Percentiles rank a stretch among this genome's conserved stretches.
Conservation (phyloP, 768 basidiomycete species). For the Mycena haematopus region DNA sequence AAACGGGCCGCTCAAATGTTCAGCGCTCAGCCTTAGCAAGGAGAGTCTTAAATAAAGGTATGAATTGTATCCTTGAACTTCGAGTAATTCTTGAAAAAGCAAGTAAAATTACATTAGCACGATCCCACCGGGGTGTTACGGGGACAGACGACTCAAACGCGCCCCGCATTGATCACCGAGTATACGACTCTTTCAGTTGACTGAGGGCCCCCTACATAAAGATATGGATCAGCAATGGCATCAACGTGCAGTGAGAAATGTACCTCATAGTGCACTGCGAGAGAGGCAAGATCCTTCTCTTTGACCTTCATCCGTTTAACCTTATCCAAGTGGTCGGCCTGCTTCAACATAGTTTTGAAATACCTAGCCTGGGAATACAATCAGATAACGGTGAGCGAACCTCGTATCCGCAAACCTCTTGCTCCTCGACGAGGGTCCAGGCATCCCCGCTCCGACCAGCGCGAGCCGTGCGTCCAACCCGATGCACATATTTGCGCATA, state of each 20-base stretch:
- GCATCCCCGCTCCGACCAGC: constrained; percentile 89
- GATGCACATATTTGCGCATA: constrained; percentile 97
- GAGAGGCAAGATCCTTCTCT: constrained; percentile 62
- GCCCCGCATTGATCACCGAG: constrained; percentile 1
- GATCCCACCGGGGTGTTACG: no score
- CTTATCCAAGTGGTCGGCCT: constrained; percentile 69
- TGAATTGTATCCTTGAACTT: no score
- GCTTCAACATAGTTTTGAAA: constrained; percentile 84
- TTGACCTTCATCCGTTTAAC: constrained; percentile 72
- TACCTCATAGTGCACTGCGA: constrained; percentile 75
- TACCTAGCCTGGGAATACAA: constrained; percentile 68
- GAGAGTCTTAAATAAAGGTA: no score
- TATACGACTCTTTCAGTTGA: constrained; percentile 26
- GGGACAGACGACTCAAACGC: no score
- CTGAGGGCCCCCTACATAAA: constrained; percentile 20
- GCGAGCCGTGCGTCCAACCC: constrained; percentile 94
- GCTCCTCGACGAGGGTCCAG: constrained; percentile 96
- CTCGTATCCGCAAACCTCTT: constrained; percentile 58
- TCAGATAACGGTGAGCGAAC: constrained; percentile 8
- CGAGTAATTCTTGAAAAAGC: no score
- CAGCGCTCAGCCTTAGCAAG: no score
- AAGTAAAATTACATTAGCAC: no score
- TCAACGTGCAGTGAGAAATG: constrained; percentile 23
- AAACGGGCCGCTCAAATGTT: no score
- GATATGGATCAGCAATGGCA: neutral